These are phyloP conservation scores for Friedmanniomyces simplex DNA, from an alignment of 495 filamentous ascomycete species.

Conservation along the genomic window DNA sequence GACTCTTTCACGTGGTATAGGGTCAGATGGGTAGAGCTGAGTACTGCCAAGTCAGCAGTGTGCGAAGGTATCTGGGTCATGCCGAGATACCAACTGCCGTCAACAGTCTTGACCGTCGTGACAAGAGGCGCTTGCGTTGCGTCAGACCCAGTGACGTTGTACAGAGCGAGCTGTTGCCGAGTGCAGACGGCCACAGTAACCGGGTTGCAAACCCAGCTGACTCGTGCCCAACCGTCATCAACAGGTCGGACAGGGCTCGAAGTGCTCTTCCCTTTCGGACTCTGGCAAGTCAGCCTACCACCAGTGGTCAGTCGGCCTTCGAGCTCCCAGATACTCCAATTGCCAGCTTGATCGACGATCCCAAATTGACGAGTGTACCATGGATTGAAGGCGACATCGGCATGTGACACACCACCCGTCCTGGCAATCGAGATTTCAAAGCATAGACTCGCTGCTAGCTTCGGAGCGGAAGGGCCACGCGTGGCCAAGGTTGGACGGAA, in stretches of 20 bases:
- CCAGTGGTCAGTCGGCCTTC: constrained; percentile 23
- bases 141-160: constrained; percentile 18
- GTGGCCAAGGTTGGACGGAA: constrained; percentile 21
- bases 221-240: constrained; percentile 33
- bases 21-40: constrained; percentile 27
- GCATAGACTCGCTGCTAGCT: constrained; percentile 52
- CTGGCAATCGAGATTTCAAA: constrained; percentile 42
- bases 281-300: not conserved
- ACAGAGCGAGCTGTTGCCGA: constrained; percentile 22
- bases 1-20: constrained; percentile 13
- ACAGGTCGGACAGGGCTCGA: not conserved
- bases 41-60: constrained; percentile 24
- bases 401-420: constrained; percentile 51
- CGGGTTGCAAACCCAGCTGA: constrained; percentile 29
- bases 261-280: not conserved
- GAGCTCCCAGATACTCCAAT: constrained; percentile 71
- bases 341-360: constrained; percentile 59
- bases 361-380: constrained; percentile 57
- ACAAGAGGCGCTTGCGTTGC: constrained; percentile 7
- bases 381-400: constrained; percentile 72
- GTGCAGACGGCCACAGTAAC: constrained; percentile 29
- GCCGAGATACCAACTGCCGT: constrained; percentile 27
- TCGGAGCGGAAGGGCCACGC: constrained; percentile 33
- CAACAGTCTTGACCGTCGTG: not conserved
- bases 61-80: constrained; percentile 15